Base-by-base conservation (phyloP, 306 rosid genomes). In the Casuarina equisetifolia region DNA sequence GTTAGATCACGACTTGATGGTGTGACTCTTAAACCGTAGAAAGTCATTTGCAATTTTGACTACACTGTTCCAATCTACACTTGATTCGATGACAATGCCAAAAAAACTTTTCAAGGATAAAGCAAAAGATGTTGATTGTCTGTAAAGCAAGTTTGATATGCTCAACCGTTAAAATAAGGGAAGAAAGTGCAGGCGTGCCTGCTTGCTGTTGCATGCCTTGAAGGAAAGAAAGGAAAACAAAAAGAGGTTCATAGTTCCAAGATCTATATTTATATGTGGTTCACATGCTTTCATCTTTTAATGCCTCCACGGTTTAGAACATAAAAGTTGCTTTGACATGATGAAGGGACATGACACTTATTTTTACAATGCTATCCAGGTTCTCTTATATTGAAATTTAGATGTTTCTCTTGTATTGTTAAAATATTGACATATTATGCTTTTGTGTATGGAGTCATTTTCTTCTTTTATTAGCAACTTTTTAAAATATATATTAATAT, bases 141-240 rank as follows among this genome's bases (percentile, higher is more conserved):
- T 25, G 32, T 25, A 25, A 25, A 25, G 32, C 32, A 25, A 25
- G 32, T 25, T 25, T 25, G 32, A 25, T 25, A 25, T 25, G 32
- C 32, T 25, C 32, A 25, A 25, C 32, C 32, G 32, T 3, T 66
- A 8, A 16, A 42, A 66, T 40, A 66, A 39, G 70, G 50, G 3
- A 17, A 16, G 3, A 2, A 40, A 39, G 42, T 25, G 52, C 64
- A 3, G 62, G 74, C 80, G 20, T 70, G 74, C 58, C 59, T 75
- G 72, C 49, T 42, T 25, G 64, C 69, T 76, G 59, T 46, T 73
- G 5, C 84, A 70, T 66, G 80, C 77, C 70, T 81, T 50, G 17
- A 32, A 12, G 16, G 69, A 5, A 62, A 67, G 36, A 40, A 3
- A 25, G 32, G 16, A n/a, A 61, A 52, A 53, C 69, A 42, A 62